phyloP scores from a whole-genome alignment of 129 eudicot species.

The carrot (Daucus carota) region DNA sequence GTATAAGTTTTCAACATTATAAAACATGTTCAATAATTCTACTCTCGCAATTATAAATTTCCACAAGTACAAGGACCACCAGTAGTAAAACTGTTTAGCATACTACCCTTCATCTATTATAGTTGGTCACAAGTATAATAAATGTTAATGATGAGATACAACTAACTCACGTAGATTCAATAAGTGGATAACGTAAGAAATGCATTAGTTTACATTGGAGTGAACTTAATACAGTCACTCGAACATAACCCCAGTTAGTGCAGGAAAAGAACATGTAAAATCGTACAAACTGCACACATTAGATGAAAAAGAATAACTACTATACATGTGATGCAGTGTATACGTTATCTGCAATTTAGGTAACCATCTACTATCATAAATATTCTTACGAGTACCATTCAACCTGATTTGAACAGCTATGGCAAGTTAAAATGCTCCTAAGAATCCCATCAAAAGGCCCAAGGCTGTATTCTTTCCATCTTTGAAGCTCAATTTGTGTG shows the following conservation, averaged over 20 bases:
- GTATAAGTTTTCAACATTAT: not conserved
- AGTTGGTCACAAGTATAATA: not conserved
- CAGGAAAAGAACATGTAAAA: not conserved
- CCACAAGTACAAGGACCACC: not conserved
- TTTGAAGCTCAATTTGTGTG: conserved; percentile 37
- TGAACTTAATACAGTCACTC: not conserved
- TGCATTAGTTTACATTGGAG: not conserved
- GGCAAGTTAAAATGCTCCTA: conserved; percentile 68
- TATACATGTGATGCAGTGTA: not conserved
- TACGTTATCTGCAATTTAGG: not conserved
- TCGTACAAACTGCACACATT: not conserved
- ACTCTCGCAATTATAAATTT: not conserved
- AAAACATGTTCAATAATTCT: not conserved
- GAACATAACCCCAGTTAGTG: not conserved
- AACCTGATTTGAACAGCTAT: conserved; percentile 93
- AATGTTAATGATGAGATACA: not conserved
- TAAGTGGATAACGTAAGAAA: not conserved
- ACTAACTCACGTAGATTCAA: not conserved
- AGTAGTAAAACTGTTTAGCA: not conserved
- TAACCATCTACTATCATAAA: conserved; percentile 3
- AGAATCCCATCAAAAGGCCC: conserved; percentile 93
- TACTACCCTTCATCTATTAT: not conserved
- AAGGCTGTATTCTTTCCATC: conserved; percentile 60
- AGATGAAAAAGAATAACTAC: not conserved
- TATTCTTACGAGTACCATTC: conserved; percentile 51